phyloP scores from a whole-genome alignment of 2,329 filamentous ascomycete species.

The Botryosphaeria dothidea region DNA sequence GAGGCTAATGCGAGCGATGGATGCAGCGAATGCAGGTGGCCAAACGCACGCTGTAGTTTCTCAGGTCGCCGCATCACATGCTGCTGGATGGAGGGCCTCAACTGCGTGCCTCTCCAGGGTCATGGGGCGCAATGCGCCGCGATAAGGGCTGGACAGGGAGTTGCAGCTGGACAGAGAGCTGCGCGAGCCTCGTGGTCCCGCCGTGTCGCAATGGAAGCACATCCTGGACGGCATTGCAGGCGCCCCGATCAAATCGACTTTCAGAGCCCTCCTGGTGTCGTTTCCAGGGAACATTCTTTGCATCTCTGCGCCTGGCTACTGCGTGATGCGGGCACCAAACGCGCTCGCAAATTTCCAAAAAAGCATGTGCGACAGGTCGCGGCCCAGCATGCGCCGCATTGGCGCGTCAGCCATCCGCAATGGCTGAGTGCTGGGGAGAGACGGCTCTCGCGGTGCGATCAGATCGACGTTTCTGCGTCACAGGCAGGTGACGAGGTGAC shows the following conservation, averaged over 20 bases:
- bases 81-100: neutral
- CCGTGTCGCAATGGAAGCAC: neutral
- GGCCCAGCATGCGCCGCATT: neutral
- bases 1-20: neutral
- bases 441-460: neutral
- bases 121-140: neutral
- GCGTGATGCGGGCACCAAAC: neutral
- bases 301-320: neutral
- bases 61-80: neutral
- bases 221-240: neutral
- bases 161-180: neutral
- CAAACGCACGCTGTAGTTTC: neutral
- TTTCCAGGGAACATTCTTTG: neutral
- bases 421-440: neutral
- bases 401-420: neutral
- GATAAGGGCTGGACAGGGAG: slow-evolving; percentile 2
- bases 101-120: neutral
- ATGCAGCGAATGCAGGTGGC: neutral
- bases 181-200: slow-evolving; percentile 4
- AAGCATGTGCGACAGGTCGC: neutral
- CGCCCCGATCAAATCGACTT: neutral
- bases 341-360: neutral
- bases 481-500: neutral
- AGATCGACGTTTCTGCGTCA: neutral
- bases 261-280: neutral